Base-by-base conservation (phyloP, 2,329 filamentous ascomycete species). In the Periconia macrospinosa region DNA sequence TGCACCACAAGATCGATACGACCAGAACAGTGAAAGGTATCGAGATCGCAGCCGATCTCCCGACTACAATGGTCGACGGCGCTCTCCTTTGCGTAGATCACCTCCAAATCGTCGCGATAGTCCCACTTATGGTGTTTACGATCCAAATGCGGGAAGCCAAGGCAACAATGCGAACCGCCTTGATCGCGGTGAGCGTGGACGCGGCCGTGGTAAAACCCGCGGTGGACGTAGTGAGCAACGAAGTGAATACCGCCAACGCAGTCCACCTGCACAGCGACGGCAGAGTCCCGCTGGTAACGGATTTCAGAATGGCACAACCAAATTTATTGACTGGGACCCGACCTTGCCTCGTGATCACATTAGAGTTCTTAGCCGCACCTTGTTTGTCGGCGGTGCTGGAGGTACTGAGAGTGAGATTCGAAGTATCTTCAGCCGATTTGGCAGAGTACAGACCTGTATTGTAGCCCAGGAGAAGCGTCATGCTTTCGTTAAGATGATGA, bases 401-500 rank as follows among this genome's bases (percentile, higher is more conserved):
- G 77, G 77, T 54, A 87, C 89, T 7, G 93, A 99, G 75, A 79
- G 83, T 53, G 92, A 97, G 71, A 82, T 99, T 49, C 87, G 92
- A 49, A 79, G 78, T 47, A 86, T 96, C 43, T 99, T 99, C 74
- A 81, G 80, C 67, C 86, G 86, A 44, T 96, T 87, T 69, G 94
- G 94, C 54, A 81, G 87, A 49, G 94, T 99, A 3, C 94, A 99
- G 75, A 97, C 93, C 1, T 97, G 93, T 76, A 99, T 99, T 61
- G 92, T 97, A 62, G 97, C 99, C 78, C 89, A 91, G 68, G 94
- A 99, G 69, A 99, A 97, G 78, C 90, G 94, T 17, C 94, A 99
- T 75, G 94, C 94, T 6, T 99, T 99, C 72, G 93, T 99, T 68
- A 99, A 99, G 78, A 99, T 99, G 94, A 84, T 94, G 62, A 94